phyloP scores from a whole-genome alignment of 805 yeast genomes.

The Metschnikowia cubensis region DNA sequence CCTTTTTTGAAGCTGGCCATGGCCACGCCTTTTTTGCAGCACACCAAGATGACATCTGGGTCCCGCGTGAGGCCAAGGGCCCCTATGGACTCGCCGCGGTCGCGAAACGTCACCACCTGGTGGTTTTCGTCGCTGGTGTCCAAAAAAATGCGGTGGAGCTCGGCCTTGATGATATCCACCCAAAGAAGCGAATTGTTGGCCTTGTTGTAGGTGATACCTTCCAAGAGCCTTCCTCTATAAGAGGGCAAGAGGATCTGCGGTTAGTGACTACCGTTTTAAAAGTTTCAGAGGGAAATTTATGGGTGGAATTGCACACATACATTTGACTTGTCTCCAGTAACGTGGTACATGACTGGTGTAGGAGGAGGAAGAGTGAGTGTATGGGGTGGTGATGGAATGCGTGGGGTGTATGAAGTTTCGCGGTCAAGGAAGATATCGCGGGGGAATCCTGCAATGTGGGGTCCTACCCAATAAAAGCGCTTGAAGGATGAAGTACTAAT shows the following conservation, averaged over 20 bases:
- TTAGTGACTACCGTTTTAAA: conserved; percentile 6
- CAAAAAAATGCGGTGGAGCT: conserved; percentile 34
- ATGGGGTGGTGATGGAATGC: too few relatives aligned
- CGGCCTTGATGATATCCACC: conserved; percentile 44
- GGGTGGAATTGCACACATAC: conserved; percentile 4
- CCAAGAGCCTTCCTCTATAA: conserved; percentile 51
- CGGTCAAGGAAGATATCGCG: too few relatives aligned
- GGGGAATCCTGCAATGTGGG: too few relatives aligned
- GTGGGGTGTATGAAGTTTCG: neutral
- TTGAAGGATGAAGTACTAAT: too few relatives aligned
- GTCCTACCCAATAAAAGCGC: too few relatives aligned
- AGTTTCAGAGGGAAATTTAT: too few relatives aligned
- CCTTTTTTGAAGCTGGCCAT: conserved; percentile 43
- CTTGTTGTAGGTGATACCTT: conserved; percentile 63
- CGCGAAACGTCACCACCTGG: conserved; percentile 37
- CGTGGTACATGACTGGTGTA: neutral
- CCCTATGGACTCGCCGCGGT: conserved; percentile 50
- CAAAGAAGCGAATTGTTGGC: conserved; percentile 50
- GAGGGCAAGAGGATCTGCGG: conserved; percentile 17
- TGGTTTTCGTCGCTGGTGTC: conserved; percentile 22
- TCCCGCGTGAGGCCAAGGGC: conserved; percentile 65
- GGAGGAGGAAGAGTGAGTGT: too few relatives aligned
- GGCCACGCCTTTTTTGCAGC: conserved; percentile 64
- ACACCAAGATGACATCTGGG: conserved; percentile 49
- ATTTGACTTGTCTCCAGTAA: conserved; percentile 5